Percentiles rank a stretch among this genome's conserved stretches.
These are phyloP conservation scores for Solanum sejunctum DNA, from an alignment of 257 asterid genomes.

Conservation along the genomic window DNA sequence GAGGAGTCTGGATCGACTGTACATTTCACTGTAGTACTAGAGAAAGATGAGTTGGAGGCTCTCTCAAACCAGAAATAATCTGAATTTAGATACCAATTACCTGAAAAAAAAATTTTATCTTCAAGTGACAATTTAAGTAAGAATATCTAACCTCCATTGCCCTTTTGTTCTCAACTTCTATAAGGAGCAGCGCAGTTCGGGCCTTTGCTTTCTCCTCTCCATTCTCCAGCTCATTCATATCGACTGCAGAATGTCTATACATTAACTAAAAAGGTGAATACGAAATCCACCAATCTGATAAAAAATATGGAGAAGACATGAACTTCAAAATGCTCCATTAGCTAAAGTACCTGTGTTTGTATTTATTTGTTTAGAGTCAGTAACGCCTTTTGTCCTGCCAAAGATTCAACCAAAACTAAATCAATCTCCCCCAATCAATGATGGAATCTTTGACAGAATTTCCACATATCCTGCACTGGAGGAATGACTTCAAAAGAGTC, in stretches of 20 bases:
- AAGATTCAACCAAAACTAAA: neutral
- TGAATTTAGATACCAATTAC: neutral
- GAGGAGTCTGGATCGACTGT: neutral
- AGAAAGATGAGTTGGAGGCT: neutral
- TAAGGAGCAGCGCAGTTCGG: slow-evolving; percentile 71
- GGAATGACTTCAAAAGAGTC: neutral
- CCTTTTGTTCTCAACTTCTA: slow-evolving; percentile 69
- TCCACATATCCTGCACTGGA: neutral
- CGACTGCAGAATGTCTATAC: neutral
- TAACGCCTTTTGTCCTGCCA: slow-evolving; percentile 1
- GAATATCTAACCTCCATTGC: slow-evolving; percentile 60
- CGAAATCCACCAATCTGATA: neutral
- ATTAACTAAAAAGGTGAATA: neutral
- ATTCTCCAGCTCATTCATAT: slow-evolving; percentile 29
- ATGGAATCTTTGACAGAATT: neutral
- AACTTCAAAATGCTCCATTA: neutral
- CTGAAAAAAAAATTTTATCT: neutral
- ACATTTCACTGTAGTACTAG: neutral
- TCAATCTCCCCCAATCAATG: neutral
- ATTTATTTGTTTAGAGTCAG: neutral
- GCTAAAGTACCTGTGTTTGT: neutral
- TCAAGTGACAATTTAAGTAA: neutral
- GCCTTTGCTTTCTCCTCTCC: slow-evolving; percentile 43
- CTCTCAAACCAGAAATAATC: neutral
- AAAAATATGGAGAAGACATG: neutral